phyloP scores from a whole-genome alignment of 805 yeast genomes.

The Candida broadrunensis region DNA sequence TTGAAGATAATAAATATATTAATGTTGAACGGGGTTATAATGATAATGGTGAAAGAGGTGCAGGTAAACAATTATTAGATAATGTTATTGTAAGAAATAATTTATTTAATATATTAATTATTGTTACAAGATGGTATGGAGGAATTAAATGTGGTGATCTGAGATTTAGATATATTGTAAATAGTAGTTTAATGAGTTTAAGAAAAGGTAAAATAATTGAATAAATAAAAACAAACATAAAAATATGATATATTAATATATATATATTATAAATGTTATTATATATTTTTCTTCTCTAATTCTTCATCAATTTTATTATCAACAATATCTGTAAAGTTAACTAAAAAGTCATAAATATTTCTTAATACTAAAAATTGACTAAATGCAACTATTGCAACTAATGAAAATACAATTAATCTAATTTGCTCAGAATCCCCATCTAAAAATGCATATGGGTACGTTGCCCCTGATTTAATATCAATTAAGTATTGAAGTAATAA shows the following conservation, averaged over 20 bases:
- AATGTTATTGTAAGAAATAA: constrained; percentile 50
- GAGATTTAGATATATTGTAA: constrained; percentile 60
- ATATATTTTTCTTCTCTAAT: constrained; percentile 4
- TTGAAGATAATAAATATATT: constrained; percentile 10
- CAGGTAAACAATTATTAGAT: constrained; percentile 56
- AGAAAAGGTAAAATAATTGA: constrained; percentile 4
- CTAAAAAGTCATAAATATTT: constrained; percentile 18
- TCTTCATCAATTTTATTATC: constrained; percentile 9
- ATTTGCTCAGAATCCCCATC: constrained; percentile 45
- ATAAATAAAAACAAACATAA: too few relatives aligned
- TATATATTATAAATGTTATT: neutral
- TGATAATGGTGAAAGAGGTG: constrained; percentile 76
- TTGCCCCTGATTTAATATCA: constrained; percentile 43
- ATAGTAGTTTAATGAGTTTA: constrained; percentile 6
- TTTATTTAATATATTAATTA: constrained; percentile 54
- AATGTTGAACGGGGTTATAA: constrained; percentile 54
- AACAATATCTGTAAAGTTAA: constrained; percentile 7
- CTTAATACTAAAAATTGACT: constrained; percentile 27
- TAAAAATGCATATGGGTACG: constrained; percentile 68
- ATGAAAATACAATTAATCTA: constrained; percentile 47
- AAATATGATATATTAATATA: neutral
- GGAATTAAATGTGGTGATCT: constrained; percentile 72
- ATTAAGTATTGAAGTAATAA: constrained; percentile 46
- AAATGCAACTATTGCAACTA: constrained; percentile 37
- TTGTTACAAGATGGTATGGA: constrained; percentile 82